Conservation (phyloP, 2,329 filamentous ascomycete genomes). For the Pseudogymnoascus sp. region DNA sequence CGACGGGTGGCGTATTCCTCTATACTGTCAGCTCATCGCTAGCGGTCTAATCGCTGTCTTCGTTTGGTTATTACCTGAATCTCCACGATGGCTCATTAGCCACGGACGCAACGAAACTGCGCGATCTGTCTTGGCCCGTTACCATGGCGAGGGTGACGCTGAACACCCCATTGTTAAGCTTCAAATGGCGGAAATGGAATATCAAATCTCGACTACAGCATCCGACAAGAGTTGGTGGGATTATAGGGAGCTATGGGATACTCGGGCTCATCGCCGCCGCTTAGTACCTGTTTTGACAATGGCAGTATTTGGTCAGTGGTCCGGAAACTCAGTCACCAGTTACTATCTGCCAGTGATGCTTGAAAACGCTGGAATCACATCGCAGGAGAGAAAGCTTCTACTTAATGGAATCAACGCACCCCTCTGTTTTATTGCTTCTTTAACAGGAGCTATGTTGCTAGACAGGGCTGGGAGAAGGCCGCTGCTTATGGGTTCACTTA, state of each 20-base stretch:
- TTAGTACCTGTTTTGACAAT: slow-evolving; percentile 27
- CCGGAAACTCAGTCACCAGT: slow-evolving; percentile 28
- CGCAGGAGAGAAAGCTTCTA: slow-evolving; percentile 32
- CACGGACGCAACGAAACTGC: slow-evolving; percentile 49
- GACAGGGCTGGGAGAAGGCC: slow-evolving; percentile 25
- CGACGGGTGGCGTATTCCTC: slow-evolving; percentile 20
- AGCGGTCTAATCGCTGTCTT: no score
- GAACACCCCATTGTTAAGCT: slow-evolving; percentile 23
- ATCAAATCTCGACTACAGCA: slow-evolving; percentile 21
- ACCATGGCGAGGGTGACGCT: slow-evolving; percentile 38
- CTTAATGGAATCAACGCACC: slow-evolving; percentile 34
- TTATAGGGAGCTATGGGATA: slow-evolving; percentile 23
- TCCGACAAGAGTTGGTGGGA: slow-evolving; percentile 29
- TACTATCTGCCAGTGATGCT: slow-evolving; percentile 23
- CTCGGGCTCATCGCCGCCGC: slow-evolving; percentile 20
- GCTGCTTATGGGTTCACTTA: slow-evolving; percentile 39
- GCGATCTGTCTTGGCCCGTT: slow-evolving; percentile 44
- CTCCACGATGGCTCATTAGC: slow-evolving; percentile 34
- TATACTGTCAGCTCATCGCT: neutral
- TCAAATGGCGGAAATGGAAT: slow-evolving; percentile 23
- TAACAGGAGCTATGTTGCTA: slow-evolving; percentile 17
- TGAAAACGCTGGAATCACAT: slow-evolving; percentile 18
- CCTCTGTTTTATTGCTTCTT: slow-evolving; percentile 30
- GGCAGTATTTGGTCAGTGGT: slow-evolving; percentile 25
- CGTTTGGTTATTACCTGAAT: slow-evolving; percentile 12